Conservation (phyloP, 306 rosid genomes). For the Lablab purpureus region DNA sequence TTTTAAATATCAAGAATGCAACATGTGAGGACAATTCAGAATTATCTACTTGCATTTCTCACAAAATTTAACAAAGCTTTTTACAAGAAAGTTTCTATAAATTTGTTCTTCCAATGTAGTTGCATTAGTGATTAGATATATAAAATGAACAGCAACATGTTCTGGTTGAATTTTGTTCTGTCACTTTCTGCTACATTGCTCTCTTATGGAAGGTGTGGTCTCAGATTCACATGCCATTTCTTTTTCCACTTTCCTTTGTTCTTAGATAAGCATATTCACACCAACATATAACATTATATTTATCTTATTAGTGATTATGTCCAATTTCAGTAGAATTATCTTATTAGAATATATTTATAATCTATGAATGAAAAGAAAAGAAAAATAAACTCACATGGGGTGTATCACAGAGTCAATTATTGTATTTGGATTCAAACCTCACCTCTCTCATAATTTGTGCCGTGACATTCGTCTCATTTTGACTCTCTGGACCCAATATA, state of each 20-base stretch:
- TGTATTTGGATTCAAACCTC: conserved; percentile 1
- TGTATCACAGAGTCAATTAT: conserved; percentile 33
- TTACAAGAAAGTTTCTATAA: too few species aligned
- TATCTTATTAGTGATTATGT: too few species aligned
- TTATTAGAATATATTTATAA: too few species aligned
- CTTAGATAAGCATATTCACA: neutral
- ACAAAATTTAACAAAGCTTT: too few species aligned
- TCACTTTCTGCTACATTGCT: conserved; percentile 1
- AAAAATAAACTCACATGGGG: conserved; percentile 45
- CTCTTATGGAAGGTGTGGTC: neutral
- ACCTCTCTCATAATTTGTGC: conserved; percentile 51
- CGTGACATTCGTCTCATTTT: conserved; percentile 58
- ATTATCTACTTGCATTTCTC: neutral
- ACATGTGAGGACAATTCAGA: neutral
- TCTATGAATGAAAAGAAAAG: too few species aligned
- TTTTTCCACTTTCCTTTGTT: neutral
- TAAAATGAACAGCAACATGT: neutral
- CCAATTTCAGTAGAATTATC: too few species aligned
- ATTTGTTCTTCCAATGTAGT: neutral
- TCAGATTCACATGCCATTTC: conserved; percentile 44
- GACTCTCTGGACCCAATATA: conserved; percentile 14
- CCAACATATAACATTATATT: too few species aligned
- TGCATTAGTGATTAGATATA: neutral
- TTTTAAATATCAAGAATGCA: neutral
- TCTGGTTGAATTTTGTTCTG: neutral